Conservation (phyloP, 306 rosid genomes). For the Cicer judaicum region DNA sequence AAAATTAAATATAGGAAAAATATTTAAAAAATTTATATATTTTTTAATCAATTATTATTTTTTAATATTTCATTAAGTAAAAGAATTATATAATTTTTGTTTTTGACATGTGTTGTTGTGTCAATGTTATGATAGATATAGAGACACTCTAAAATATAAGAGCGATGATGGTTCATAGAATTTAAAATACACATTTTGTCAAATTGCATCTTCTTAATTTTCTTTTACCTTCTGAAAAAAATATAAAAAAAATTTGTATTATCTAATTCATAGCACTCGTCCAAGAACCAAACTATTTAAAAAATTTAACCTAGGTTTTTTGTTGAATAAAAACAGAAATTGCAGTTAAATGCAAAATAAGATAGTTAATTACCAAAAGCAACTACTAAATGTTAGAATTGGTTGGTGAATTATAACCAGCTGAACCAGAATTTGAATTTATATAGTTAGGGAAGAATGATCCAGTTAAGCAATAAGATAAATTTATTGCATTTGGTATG, state of each 20-base stretch:
- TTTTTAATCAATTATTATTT: too few relatives aligned
- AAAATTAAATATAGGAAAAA: too few relatives aligned
- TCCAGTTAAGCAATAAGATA: constrained; percentile 1
- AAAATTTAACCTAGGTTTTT: neutral
- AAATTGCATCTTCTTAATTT: neutral
- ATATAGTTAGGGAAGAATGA: constrained; percentile 21
- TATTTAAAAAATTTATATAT: too few relatives aligned
- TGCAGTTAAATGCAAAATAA: neutral
- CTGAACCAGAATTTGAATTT: constrained; percentile 28
- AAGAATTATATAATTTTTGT: too few relatives aligned
- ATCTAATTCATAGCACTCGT: neutral
- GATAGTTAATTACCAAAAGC: constrained; percentile 34
- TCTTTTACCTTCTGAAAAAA: too few relatives aligned
- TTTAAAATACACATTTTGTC: neutral
- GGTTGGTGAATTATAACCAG: constrained; percentile 34
- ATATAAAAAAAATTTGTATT: too few relatives aligned
- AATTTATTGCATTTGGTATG: constrained; percentile 39
- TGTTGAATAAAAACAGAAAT: neutral
- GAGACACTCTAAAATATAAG: neutral
- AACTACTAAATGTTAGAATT: constrained; percentile 41
- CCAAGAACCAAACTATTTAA: neutral
- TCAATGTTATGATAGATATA: neutral
- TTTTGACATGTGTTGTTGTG: neutral
- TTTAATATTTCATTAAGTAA: too few relatives aligned
- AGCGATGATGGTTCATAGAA: rapidly evolving